A percentile compares a stretch with the other conserved stretches of the same genome.
These are phyloP conservation scores for Balamuthia mandrillaris DNA, from an alignment of 208 protist genomes.

Conservation along the genomic window DNA sequence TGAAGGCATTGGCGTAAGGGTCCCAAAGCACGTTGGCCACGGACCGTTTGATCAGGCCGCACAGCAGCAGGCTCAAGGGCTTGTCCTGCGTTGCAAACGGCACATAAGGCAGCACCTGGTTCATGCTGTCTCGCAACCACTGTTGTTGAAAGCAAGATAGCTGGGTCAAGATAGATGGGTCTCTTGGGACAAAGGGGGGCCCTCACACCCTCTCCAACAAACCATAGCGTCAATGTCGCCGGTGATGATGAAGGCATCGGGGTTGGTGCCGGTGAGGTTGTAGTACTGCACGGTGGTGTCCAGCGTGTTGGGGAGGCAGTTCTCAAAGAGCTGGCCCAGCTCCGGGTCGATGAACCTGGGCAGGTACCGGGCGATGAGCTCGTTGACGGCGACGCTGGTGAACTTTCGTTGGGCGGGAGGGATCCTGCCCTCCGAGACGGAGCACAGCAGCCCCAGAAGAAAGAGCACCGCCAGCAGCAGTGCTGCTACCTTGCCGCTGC, in stretches of 20 bases:
- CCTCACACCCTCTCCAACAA: too few relatives aligned
- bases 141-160: too few relatives aligned
- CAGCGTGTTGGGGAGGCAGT: constrained; percentile 60
- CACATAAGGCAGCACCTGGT: constrained; percentile 54
- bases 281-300: constrained; percentile 53
- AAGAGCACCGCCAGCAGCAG: too few relatives aligned
- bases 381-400: not conserved
- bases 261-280: not conserved
- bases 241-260: constrained; percentile 55
- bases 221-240: constrained; percentile 64
- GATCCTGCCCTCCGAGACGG: not conserved
- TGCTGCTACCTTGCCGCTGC: too few relatives aligned
- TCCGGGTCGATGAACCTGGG: not conserved
- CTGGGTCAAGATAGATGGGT: too few relatives aligned
- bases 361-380: not conserved
- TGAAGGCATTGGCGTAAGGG: constrained; percentile 67
- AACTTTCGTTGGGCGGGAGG: not conserved
- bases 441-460: too few relatives aligned
- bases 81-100: constrained; percentile 20
- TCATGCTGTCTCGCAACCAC: constrained; percentile 60
- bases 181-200: too few relatives aligned
- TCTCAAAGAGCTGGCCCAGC: constrained; percentile 51
- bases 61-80: constrained; percentile 5
- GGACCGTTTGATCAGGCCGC: constrained; percentile 41
- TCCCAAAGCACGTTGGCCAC: constrained; percentile 43